Evolutionary conservation across 192 early-diverging fungal genomes (phyloP), one percentile per base, ranked within the genome.

Genomic region (Dissophora ornata): DNA sequence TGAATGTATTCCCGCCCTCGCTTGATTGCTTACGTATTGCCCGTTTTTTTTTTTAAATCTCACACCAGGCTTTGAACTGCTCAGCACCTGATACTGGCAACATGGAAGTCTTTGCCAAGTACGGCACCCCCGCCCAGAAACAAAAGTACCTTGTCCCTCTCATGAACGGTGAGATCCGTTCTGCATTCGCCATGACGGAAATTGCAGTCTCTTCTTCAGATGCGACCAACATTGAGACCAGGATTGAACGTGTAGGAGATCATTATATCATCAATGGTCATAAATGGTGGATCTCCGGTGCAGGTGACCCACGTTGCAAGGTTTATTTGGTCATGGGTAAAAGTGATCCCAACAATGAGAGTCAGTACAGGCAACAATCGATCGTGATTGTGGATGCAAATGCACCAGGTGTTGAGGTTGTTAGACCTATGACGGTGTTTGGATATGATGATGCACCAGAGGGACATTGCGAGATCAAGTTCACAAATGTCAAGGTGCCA

Each of bases 221-320:
- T 78, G 97, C 97, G 0, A 97, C 96, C 69, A 99, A 99, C 84
- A 99, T 99, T 58, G 87, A 92, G 79, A 92, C 93, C 32, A 74
- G 71, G 32, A 98, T 99, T 58, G 67, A 81, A 58, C 86, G 87
- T 21, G 85, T 84, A 18, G 88, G 88, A 24, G 80, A 85, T 53
- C 82, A 88, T 22, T 93, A 89, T 52, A 79, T 89, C 3, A 84
- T 94, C 57, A 94, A 90, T 58, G 93, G 93, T 12, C 88, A 87
- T 69, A 99, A 99, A 84, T 98, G 96, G 97, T 99, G 96, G 95
- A 97, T 97, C 63, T 93, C 93, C n/a, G 96, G 96, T 25, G 94
- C 95, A 11, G 95, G 95, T 28, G 95, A 99, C 63, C 97, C 97
- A 15, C 82, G 93, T 29, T 97, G 96, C 79, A 89, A 91, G 12